phyloP scores from a whole-genome alignment of 2,329 filamentous ascomycete species.

The Talaromyces sp. region DNA sequence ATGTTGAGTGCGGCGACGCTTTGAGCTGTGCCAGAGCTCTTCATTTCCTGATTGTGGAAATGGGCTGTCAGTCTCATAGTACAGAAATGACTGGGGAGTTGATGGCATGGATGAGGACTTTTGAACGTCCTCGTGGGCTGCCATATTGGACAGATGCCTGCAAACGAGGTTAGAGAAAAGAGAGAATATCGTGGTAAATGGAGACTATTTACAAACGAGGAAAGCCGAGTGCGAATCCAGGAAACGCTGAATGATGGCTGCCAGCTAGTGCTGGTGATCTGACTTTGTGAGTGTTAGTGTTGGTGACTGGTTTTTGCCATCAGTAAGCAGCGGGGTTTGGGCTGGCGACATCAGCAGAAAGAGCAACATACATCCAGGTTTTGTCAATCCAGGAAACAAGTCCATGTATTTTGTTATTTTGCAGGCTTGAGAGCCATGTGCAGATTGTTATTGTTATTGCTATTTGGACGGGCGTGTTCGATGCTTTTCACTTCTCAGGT shows the following conservation, averaged over 20 bases:
- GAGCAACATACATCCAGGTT: constrained; percentile 6
- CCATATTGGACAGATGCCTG: constrained; percentile 12
- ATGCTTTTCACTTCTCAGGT: neutral
- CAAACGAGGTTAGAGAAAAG: neutral
- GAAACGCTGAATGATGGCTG: neutral
- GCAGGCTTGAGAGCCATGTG: neutral
- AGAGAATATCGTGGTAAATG: neutral
- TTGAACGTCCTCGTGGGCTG: constrained; percentile 15
- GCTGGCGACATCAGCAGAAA: constrained; percentile 11
- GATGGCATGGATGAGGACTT: constrained; percentile 19
- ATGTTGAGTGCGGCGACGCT: constrained; percentile 17
- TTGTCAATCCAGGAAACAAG: neutral
- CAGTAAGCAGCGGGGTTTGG: constrained; percentile 9
- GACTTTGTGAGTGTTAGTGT: neutral
- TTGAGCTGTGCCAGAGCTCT: constrained; percentile 16
- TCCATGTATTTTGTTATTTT: constrained; percentile 13
- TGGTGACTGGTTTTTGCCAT: neutral
- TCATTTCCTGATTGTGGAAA: constrained; percentile 10
- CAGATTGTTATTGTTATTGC: neutral
- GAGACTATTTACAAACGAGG: neutral
- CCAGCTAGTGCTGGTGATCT: constrained; percentile 2
- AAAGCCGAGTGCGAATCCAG: neutral
- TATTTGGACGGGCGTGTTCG: neutral
- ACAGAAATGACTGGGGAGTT: constrained; percentile 18
- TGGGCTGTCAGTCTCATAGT: constrained; percentile 16